Percentiles rank a stretch among this genome's conserved stretches.
Evolutionary conservation across 257 asterid genomes (phyloP).

Genomic region (Apocynum venetum): DNA sequence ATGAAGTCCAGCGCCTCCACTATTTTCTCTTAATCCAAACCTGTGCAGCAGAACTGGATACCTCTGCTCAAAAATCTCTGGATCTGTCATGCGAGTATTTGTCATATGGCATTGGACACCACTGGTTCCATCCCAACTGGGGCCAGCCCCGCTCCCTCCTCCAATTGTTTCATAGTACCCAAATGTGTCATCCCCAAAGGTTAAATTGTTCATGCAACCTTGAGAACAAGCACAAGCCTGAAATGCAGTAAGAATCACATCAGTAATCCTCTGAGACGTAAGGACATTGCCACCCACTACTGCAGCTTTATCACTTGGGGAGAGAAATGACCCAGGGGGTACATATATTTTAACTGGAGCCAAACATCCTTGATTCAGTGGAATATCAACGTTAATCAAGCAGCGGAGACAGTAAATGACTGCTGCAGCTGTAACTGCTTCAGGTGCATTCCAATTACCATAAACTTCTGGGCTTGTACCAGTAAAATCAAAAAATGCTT

Average conservation of each 20-base stretch:
- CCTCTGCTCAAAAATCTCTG: constrained; percentile 92
- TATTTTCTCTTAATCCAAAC: constrained; percentile 69
- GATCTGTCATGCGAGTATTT: constrained; percentile 96
- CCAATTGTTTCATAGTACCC: constrained; percentile 96
- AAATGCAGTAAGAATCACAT: constrained; percentile 86
- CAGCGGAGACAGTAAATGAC: constrained; percentile 88
- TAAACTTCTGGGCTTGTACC: constrained; percentile 95
- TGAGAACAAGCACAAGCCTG: constrained; percentile 95
- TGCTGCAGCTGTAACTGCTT: constrained; percentile 94
- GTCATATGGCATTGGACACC: constrained; percentile 99
- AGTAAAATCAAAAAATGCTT: constrained; percentile 81
- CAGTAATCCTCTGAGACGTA: constrained; percentile 89
- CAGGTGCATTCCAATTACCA: constrained; percentile 99
- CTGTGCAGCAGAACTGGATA: constrained; percentile 78
- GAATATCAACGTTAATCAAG: constrained; percentile 84
- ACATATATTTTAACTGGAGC: constrained; percentile 80
- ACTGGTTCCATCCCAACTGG: constrained; percentile 84
- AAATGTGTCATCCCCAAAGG: constrained; percentile 80
- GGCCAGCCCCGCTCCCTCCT: constrained; percentile 96
- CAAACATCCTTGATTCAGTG: constrained; percentile 93
- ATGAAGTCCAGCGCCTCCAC: constrained; percentile 76
- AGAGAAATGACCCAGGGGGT: constrained; percentile 80
- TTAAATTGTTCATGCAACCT: constrained; percentile 95
- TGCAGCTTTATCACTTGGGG: constrained; percentile 90
- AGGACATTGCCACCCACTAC: constrained; percentile 96